phyloP scores from a whole-genome alignment of 495 filamentous ascomycete species.

The Penicillium alfredii region DNA sequence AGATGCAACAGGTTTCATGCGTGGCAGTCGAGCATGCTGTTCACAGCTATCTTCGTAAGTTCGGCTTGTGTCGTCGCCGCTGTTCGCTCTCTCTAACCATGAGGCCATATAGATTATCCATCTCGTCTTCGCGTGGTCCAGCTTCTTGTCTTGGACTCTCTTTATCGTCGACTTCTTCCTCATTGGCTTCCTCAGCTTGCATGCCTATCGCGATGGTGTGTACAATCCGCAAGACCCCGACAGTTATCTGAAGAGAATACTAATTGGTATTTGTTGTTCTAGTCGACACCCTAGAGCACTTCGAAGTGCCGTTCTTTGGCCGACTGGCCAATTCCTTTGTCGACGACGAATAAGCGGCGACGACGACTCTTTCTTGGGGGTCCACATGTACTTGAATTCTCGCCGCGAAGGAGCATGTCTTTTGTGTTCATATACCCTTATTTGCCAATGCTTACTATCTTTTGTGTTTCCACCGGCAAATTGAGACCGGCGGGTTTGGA shows the following conservation, averaged over 20 bases:
- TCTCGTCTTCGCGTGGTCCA: constrained; percentile 77
- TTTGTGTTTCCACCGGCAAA: no score
- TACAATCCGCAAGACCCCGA: background rate
- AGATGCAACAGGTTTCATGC: constrained; percentile 70
- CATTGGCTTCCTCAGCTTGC: constrained; percentile 70
- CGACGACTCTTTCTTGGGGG: constrained; percentile 1
- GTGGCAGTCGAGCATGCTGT: constrained; percentile 88
- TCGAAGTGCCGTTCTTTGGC: constrained; percentile 79
- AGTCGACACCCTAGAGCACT: constrained; percentile 87
- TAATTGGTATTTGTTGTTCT: background rate
- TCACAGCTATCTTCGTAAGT: constrained; percentile 73
- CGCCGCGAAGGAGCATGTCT: constrained; percentile 7
- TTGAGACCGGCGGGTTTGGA: no score
- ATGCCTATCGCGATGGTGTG: constrained; percentile 78
- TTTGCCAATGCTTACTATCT: constrained; percentile 7
- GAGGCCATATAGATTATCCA: constrained; percentile 56
- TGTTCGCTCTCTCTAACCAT: constrained; percentile 11
- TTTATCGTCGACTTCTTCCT: constrained; percentile 67
- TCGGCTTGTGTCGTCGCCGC: background rate
- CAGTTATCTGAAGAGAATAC: background rate
- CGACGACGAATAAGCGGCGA: constrained; percentile 67
- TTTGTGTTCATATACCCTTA: constrained; percentile 19
- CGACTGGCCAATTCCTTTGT: constrained; percentile 79
- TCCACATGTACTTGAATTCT: constrained; percentile 13
- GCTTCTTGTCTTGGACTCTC: constrained; percentile 76